Evolutionary conservation across 192 early-diverging fungal genomes (phyloP), one percentile per base, ranked within the genome.

Genomic region (Funneliformis geosporum): DNA sequence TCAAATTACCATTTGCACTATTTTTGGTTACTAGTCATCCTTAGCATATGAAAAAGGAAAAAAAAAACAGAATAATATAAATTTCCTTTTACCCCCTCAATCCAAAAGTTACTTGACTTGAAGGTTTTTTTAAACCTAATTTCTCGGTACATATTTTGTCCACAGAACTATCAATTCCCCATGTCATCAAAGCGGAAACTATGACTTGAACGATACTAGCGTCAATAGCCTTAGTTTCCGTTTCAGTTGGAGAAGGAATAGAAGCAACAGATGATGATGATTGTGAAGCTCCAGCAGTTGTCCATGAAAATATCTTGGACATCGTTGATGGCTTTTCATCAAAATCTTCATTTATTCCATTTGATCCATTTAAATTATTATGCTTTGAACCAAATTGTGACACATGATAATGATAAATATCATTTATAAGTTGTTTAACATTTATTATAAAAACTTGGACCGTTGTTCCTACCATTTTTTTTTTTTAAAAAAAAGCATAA

Each of bases 1-100:
- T 91, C 21, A 94, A 82, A 68, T 90, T 89, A 9, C 92, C 92
- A 72, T 91, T 90, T 2, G 90, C 87, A 6, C 93, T 93, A 78
- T 9, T n/a, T n/a, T 38, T 47, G 16, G 21, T n/a, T 77, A 43
- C 59, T 27, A 8, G 39, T 5, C 8, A 25, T 9, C 46, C 8
- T 50, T 33, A 66, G 33, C 18, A 18, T 14, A 18, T 38, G 27
- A 73, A 55, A 25, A 73, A 73, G 10, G 16, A 73, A 59, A 47
- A 14, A 73, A 47, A 46, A 46, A 44, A 75, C 9, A 69, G 14
- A 40, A 44, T 28, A 0, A 75, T 67, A 69, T n/a, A 69, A 43
- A 23, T 21, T 25, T 39, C 8, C 21, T 62, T 60, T 76, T 85
- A 86, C 89, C 91, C 91, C 82, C 85, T 85, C 68, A 89, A 82